phyloP scores from a whole-genome alignment of 768 basidiomycete genomes.

The Coprinopsis marcescibilis region DNA sequence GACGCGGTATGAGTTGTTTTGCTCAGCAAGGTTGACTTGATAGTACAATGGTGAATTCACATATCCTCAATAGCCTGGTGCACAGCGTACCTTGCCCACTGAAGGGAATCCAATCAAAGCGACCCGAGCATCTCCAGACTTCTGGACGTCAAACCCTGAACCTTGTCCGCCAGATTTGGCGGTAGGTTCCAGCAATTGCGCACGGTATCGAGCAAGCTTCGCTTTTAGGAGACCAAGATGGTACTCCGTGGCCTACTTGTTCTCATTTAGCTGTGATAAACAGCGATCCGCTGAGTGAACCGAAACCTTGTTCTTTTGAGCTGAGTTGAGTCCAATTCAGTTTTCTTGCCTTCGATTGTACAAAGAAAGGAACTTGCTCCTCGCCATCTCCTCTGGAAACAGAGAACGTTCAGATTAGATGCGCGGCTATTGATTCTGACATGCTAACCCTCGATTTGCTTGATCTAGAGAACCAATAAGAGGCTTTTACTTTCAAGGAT shows the following conservation, averaged over 20 bases:
- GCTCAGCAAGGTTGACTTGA: conserved; percentile 81
- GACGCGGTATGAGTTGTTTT: conserved; percentile 91
- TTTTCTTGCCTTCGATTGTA: background rate
- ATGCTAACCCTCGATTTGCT: conserved; percentile 86
- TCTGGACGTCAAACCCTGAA: conserved; percentile 82
- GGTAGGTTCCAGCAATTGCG: conserved; percentile 88
- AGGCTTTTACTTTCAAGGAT: background rate
- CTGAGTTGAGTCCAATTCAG: conserved; percentile 29
- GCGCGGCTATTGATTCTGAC: conserved; percentile 1
- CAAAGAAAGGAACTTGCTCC: conserved; percentile 59
- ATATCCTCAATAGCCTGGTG: background rate
- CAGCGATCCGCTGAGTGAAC: conserved; percentile 6
- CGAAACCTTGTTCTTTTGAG: conserved; percentile 90
- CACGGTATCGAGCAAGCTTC: conserved; percentile 90
- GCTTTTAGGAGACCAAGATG: conserved; percentile 92
- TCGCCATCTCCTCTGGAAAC: conserved; percentile 86
- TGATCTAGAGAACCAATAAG: conserved; percentile 52
- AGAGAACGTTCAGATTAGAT: background rate
- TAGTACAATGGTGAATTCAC: background rate
- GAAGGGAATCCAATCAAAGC: conserved; percentile 95
- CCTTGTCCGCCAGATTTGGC: conserved; percentile 78
- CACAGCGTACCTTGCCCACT: conserved; percentile 66
- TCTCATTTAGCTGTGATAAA: conserved; percentile 6
- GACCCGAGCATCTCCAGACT: conserved; percentile 81
- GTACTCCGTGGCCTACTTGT: conserved; percentile 81